Evolutionary conservation across 2,329 filamentous ascomycete genomes (phyloP), one percentile per base, ranked within the genome.

Genomic region (Thielaviopsis ethacetica): DNA sequence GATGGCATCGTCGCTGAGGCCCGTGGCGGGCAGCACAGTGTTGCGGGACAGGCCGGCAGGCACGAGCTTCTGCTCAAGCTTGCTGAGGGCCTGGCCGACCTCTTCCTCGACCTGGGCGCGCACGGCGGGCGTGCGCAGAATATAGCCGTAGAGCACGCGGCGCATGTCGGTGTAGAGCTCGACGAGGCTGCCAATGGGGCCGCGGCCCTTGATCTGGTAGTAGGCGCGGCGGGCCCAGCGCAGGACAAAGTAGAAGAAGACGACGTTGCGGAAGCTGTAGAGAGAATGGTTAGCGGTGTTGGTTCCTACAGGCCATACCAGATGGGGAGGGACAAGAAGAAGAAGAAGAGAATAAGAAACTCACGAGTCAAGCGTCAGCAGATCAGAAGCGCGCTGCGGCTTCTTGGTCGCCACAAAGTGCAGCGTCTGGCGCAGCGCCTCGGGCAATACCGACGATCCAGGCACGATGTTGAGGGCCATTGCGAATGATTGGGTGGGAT

Each of bases 231-330:
- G 87, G 34, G 85, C 81, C 77, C 90, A 86, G 68, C 91, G 85
- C 54, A 95, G 75, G 62, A 96, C 70, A 73, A 97, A 96, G 65
- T 95, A 80, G 68, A 91, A 77, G 71, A 97, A 95, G 66, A 97
- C 76, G 61, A 96, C 76, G 69, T 96, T 95, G 58, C 88, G 87
- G 62, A 95, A 68, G 62, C 88, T 91, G 10, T 5, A 4, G n/a
- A 26, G 21, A 9, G 15, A 24, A 9, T 50, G 38, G 56, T 58
- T 53, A 58, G 56, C 15, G 5, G 34, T n/a, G 41, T 24, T n/a
- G n/a, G 15, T 41, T 24, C n/a, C 15, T 44, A 22, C 10, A 24
- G 27, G 19, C 22, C 19, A 12, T n/a, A 34, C 6, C 6, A 21
- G 12, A 54, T 38, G 26, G 15, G 22, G 24, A 21, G 13, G 7